Evolutionary conservation across 176 grass and related monocot species (phyloP).

Genomic region (Dendrocalamus sinicus): DNA sequence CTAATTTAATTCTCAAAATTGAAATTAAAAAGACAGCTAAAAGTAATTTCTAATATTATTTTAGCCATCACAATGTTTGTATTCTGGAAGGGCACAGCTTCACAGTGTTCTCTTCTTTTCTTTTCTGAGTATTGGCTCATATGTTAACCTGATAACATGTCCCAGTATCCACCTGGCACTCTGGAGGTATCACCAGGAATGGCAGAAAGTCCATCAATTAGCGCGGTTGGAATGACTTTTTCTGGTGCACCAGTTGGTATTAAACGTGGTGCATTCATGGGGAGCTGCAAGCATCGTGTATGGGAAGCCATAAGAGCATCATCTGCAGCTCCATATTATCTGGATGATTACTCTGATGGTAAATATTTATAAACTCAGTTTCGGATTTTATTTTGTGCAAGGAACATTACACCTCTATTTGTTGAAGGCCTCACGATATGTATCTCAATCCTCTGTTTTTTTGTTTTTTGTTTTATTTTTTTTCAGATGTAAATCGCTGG

Average conservation of each 20-base stretch:
- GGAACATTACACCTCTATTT: slow-evolving; percentile 19
- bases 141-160: slow-evolving; percentile 33
- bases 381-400: slow-evolving; percentile 27
- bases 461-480: background rate
- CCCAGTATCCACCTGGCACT: slow-evolving; percentile 93
- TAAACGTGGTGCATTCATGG: slow-evolving; percentile 89
- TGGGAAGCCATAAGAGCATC: slow-evolving; percentile 99
- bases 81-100: background rate
- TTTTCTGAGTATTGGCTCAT: slow-evolving; percentile 31
- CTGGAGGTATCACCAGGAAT: slow-evolving; percentile 73
- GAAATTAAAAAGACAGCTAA: slow-evolving; percentile 28
- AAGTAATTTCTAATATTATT: background rate
- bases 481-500: slow-evolving; percentile 91
- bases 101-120: background rate
- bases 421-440: slow-evolving; percentile 27
- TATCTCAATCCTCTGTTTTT: slow-evolving; percentile 13
- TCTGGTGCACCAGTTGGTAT: slow-evolving; percentile 71
- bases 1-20: slow-evolving; percentile 3
- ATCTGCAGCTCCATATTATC: slow-evolving; percentile 98
- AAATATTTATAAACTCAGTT: slow-evolving; percentile 41
- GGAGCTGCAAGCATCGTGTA: slow-evolving; percentile 91
- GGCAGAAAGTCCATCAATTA: slow-evolving; percentile 60
- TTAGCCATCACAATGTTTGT: slow-evolving; percentile 12
- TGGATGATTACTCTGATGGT: slow-evolving; percentile 98
- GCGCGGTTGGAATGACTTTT: slow-evolving; percentile 53